phyloP scores from a whole-genome alignment of 23 red algal species.

The Chondrus crispus region DNA sequence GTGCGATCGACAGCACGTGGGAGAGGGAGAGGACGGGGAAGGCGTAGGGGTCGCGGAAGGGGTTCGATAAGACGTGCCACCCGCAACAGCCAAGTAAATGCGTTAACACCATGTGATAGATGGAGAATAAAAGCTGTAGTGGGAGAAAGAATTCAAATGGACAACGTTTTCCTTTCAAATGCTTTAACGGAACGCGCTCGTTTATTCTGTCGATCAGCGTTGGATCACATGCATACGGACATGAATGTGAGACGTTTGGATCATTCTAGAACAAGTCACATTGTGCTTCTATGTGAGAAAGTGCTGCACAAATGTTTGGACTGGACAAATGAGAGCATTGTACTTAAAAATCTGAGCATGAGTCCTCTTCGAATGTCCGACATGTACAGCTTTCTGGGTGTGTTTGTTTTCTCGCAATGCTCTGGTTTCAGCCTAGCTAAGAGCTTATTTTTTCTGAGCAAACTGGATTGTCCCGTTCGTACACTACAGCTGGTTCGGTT shows the following conservation, averaged over 20 bases:
- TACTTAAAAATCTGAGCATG: not conserved
- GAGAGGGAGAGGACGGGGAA: not conserved
- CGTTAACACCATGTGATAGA: not conserved
- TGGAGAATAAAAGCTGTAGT: not conserved
- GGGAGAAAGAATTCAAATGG: not conserved
- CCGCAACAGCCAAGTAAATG: not conserved
- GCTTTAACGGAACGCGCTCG: not conserved
- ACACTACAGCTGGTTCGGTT: constrained; percentile 5
- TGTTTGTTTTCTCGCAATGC: not conserved
- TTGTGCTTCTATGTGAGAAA: not conserved
- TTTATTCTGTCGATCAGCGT: not conserved
- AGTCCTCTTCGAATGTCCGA: not conserved
- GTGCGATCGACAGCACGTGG: not conserved
- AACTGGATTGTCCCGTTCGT: not conserved
- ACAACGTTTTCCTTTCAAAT: not conserved
- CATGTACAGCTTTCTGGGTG: not conserved
- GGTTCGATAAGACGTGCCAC: not conserved
- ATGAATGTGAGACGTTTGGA: not conserved
- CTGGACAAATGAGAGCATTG: not conserved
- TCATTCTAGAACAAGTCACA: not conserved
- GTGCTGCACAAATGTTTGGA: not conserved
- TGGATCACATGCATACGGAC: not conserved
- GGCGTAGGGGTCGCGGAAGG: not conserved
- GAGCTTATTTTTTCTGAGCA: not conserved
- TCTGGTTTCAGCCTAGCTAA: not conserved